These are phyloP conservation scores for Rhynchosporium graminicola DNA, from an alignment of 2,329 filamentous ascomycete genomes.

Conservation along the genomic window DNA sequence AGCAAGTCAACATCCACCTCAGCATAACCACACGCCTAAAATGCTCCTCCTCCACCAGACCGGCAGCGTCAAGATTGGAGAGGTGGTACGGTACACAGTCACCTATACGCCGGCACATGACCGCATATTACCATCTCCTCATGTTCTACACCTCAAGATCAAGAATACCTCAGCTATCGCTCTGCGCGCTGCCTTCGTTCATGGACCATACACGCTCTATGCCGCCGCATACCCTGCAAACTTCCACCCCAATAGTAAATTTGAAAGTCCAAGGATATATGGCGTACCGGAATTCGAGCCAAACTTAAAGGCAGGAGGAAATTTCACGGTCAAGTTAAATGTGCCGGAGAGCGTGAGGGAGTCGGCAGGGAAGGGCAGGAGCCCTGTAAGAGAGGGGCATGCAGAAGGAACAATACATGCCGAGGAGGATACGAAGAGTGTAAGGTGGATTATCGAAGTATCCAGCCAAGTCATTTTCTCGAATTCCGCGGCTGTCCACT, in stretches of 20 bases:
- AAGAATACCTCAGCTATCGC: conserved; percentile 91
- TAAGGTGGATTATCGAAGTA: conserved; percentile 89
- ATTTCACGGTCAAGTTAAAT: conserved; percentile 76
- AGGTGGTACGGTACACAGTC: conserved; percentile 87
- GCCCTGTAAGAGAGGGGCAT: conserved; percentile 33
- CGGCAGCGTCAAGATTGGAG: conserved; percentile 90
- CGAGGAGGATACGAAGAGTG: conserved; percentile 54
- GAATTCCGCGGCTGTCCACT: conserved; percentile 80
- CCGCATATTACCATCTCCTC: conserved; percentile 83
- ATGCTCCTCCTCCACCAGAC: conserved; percentile 94
- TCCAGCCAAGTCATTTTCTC: conserved; percentile 94
- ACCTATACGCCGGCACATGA: conserved; percentile 90
- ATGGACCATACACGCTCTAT: conserved; percentile 90
- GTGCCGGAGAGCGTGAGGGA: conserved; percentile 79
- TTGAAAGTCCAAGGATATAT: conserved; percentile 67
- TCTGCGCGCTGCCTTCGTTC: conserved; percentile 90
- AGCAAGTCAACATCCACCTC: conserved; percentile 7
- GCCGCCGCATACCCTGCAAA: conserved; percentile 80
- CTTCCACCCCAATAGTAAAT: conserved; percentile 81
- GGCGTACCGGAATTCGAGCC: conserved; percentile 91
- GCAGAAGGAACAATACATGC: conserved; percentile 11
- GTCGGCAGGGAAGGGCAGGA: conserved; percentile 50
- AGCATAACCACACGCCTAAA: conserved; percentile 27
- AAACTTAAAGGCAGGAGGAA: conserved; percentile 90
- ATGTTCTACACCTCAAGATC: conserved; percentile 79